These are phyloP conservation scores for Capsicum pubescens DNA, from an alignment of 257 asterid species.

Conservation along the genomic window DNA sequence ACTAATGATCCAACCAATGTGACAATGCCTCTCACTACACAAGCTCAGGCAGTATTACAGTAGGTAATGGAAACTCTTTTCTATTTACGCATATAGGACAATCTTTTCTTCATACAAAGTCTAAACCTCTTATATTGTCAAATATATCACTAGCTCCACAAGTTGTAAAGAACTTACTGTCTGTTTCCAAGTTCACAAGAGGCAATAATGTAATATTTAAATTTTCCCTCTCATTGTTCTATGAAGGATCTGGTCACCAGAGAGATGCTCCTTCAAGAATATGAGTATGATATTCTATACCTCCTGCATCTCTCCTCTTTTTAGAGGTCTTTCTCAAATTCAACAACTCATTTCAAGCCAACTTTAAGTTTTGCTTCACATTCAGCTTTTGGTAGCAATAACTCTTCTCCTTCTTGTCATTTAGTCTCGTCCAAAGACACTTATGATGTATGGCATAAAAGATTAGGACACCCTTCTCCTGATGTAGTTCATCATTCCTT, in stretches of 20 bases:
- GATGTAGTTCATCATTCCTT: not conserved
- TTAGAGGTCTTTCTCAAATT: not conserved
- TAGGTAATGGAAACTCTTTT: not conserved
- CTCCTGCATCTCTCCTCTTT: not conserved
- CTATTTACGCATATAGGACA: not conserved
- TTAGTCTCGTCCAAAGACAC: not conserved
- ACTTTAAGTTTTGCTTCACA: not conserved
- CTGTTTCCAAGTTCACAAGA: not conserved
- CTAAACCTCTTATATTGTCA: not conserved
- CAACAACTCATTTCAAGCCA: not conserved
- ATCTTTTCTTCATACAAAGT: not conserved
- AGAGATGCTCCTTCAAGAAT: not conserved
- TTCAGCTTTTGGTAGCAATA: too few species aligned
- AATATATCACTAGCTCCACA: not conserved
- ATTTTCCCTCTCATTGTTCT: not conserved
- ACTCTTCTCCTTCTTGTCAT: not conserved
- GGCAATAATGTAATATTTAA: not conserved
- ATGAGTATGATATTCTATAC: not conserved
- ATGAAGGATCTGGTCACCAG: not conserved
- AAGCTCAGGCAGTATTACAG: not conserved
- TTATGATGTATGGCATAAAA: not conserved
- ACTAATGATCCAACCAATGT: not conserved
- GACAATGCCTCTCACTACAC: not conserved
- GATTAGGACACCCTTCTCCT: not conserved
- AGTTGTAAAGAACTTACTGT: not conserved